Evolutionary conservation across 768 basidiomycete species (phyloP).

Genomic region (Calocera viscosa): DNA sequence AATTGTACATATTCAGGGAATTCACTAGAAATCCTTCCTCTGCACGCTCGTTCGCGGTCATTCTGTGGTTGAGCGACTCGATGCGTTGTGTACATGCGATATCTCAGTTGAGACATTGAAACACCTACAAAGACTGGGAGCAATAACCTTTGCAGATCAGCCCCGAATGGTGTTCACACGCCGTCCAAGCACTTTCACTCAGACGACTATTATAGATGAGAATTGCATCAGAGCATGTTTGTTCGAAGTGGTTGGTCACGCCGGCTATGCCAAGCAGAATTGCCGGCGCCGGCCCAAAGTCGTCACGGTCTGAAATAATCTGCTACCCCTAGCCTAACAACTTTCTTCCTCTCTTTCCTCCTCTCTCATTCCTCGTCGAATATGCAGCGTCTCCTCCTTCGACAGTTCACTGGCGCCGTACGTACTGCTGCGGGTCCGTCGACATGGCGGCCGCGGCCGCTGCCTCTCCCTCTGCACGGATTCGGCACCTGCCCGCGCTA

Average conservation of each 20-base stretch:
- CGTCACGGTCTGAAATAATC: too few species aligned
- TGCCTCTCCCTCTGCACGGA: background rate
- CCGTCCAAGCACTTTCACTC: too few species aligned
- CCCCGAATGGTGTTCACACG: too few species aligned
- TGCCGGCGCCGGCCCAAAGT: background rate
- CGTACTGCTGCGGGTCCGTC: background rate
- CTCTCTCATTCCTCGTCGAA: background rate
- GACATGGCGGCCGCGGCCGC: background rate
- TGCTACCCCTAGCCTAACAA: too few species aligned
- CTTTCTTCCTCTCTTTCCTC: background rate
- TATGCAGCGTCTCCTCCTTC: background rate
- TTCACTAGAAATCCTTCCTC: background rate
- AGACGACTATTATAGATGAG: too few species aligned
- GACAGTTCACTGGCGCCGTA: background rate
- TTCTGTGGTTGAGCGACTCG: background rate
- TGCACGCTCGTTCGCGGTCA: background rate
- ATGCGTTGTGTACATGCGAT: background rate
- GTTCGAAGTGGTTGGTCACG: too few species aligned
- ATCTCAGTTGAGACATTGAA: too few species aligned
- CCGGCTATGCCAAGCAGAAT: background rate
- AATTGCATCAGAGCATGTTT: too few species aligned
- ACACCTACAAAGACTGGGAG: too few species aligned
- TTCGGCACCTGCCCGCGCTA: background rate
- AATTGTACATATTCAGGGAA: constrained; percentile 6
- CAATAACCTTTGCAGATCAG: too few species aligned